A percentile compares a stretch with the other conserved stretches of the same genome.
Conservation (phyloP, 257 asterid genomes). For the Solanum chilense region DNA sequence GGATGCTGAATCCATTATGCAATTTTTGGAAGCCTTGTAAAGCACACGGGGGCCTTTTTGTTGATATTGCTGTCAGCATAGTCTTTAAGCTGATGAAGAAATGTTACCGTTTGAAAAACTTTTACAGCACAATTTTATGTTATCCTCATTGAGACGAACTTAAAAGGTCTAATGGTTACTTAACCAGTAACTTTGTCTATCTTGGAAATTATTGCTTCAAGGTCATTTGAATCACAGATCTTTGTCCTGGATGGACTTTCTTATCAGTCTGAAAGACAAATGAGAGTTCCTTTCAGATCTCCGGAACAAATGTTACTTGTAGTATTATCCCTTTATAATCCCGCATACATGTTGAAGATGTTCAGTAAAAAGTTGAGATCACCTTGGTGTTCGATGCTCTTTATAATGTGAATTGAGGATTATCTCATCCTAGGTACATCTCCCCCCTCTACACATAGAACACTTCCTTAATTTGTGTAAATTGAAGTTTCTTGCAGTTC, state of each 20-base stretch:
- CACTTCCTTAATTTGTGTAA: neutral
- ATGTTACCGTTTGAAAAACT: neutral
- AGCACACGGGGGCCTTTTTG: neutral
- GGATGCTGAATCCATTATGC: neutral
- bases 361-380: neutral
- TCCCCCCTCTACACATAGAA: neutral
- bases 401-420: neutral
- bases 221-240: neutral
- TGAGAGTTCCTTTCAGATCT: neutral
- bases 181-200: neutral
- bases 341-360: neutral
- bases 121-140: neutral
- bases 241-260: neutral
- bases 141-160: neutral
- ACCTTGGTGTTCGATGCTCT: neutral
- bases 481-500: neutral
- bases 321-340: neutral
- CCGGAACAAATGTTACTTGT: neutral
- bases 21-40: neutral
- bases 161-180: neutral
- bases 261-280: neutral
- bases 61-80: neutral
- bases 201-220: neutral
- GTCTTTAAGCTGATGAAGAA: neutral
- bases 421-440: neutral